Evolutionary conservation across 352 stramenopile genomes (phyloP), one percentile per base, ranked within the genome.

Genomic region (Globisporangium heterothallicum): DNA sequence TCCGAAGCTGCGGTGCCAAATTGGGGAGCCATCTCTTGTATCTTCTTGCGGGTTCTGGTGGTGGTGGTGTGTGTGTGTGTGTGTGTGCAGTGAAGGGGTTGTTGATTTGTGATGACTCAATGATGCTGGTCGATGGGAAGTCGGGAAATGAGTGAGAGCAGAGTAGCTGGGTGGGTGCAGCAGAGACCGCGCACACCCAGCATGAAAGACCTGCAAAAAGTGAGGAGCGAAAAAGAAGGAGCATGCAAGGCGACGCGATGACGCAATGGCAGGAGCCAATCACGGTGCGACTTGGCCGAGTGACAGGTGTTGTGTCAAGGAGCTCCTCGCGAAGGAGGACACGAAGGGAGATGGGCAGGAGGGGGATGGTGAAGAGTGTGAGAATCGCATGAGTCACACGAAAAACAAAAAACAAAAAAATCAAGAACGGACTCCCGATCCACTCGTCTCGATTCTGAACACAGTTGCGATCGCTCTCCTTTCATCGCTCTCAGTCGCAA

Each of bases 221-320:
- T 42, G 27, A 51, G 32, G n/a, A 49, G 14, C 13, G 26, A 14
- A 8, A 45, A 41, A 42, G 35, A 18, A 25, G 9, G 4, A 29
- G 4, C 18, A 38, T 42, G 6, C 13, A 13, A 56, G 19, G 32
- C n/a, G 4, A 29, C 7, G 42, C 30, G 16, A 50, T 74, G 66
- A 74, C 63, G 66, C 66, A 45, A 36, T 30, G 32, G 1, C 32
- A 22, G 22, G 24, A 53, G 18, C 66, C 66, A 74, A 74, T 74
- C 29, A 40, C 27, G n/a, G 35, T 5, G 18, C 36, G 12, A 21
- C 9, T n/a, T 26, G 2, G 13, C 10, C 26, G 25, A 9, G 50
- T 51, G 50, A 57, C 42, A 42, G 50, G 41, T 41, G 48, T 21
- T 10, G 24, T 21, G 50, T 50, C 19, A 25, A 18, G 49, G 41